These are phyloP conservation scores for Novymonas esmeraldas DNA, from an alignment of 208 protist genomes.

Conservation along the genomic window DNA sequence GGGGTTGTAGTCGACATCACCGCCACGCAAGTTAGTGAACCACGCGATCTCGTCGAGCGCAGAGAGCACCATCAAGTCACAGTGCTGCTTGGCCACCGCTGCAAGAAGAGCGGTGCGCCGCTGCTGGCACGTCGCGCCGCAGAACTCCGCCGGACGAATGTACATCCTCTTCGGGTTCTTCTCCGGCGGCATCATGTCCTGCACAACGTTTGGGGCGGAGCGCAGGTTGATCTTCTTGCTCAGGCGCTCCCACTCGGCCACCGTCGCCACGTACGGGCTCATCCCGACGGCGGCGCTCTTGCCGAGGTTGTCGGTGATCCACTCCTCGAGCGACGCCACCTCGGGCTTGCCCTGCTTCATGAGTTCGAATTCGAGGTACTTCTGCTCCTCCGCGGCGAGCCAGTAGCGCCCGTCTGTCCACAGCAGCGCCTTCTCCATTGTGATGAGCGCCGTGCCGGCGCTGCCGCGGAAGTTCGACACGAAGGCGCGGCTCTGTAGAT, in stretches of 20 bases:
- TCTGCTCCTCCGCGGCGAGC: slow-evolving; percentile 86
- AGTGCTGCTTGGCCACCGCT: slow-evolving; percentile 53
- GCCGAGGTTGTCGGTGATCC: slow-evolving; percentile 58
- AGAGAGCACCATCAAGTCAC: slow-evolving; percentile 78
- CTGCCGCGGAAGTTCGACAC: slow-evolving; percentile 96
- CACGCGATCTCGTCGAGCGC: slow-evolving; percentile 93
- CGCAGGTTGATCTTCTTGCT: slow-evolving; percentile 56
- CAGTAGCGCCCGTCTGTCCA: slow-evolving; percentile 99
- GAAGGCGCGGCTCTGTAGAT: slow-evolving; percentile 91
- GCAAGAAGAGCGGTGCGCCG: slow-evolving; percentile 58
- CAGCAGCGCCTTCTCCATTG: slow-evolving; percentile 79
- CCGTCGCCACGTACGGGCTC: slow-evolving; percentile 69
- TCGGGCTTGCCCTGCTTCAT: slow-evolving; percentile 80
- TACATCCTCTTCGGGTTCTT: slow-evolving; percentile 36
- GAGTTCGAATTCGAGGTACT: slow-evolving; percentile 83
- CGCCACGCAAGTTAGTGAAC: slow-evolving; percentile 91
- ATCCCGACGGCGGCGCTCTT: slow-evolving; percentile 50
- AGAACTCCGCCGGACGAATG: slow-evolving; percentile 65
- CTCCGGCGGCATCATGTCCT: slow-evolving; percentile 46
- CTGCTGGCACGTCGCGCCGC: slow-evolving; percentile 58
- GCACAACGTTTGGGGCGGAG: slow-evolving; percentile 36
- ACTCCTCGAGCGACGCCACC: slow-evolving; percentile 74
- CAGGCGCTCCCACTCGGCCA: slow-evolving; percentile 79
- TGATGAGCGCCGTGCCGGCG: slow-evolving; percentile 89
- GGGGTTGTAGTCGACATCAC: slow-evolving; percentile 90